Conservation (phyloP, 2,329 filamentous ascomycete species). For the Fusarium hostae region DNA sequence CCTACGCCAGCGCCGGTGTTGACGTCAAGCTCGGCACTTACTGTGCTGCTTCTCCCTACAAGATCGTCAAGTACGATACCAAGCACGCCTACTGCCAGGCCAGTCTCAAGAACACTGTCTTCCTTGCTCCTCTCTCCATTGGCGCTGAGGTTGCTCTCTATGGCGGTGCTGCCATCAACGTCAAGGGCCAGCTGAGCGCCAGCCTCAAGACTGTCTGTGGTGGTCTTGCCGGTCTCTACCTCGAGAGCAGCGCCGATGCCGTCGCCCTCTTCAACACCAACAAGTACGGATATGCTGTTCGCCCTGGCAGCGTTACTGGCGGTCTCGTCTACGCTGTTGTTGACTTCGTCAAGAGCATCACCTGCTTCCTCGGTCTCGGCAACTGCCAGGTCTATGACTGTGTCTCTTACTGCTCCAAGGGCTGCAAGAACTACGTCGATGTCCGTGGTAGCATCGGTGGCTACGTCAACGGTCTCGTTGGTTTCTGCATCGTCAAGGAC, state of each 20-base stretch:
- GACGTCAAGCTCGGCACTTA: conserved; percentile 47
- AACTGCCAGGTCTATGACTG: conserved; percentile 51
- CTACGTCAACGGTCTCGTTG: conserved; percentile 45
- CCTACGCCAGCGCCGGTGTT: conserved; percentile 37
- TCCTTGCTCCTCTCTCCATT: conserved; percentile 47
- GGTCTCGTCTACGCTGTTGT: conserved; percentile 43
- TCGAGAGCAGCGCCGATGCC: conserved; percentile 47
- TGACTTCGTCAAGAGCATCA: conserved; percentile 36
- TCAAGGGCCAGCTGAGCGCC: conserved; percentile 44
- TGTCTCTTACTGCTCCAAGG: conserved; percentile 52
- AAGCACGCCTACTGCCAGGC: conserved; percentile 52
- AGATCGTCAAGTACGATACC: conserved; percentile 50
- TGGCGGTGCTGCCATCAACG: conserved; percentile 40
- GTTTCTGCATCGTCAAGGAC: conserved; percentile 50
- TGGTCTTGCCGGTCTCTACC: conserved; percentile 49
- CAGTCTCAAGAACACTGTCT: conserved; percentile 48
- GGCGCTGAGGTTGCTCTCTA: conserved; percentile 44
- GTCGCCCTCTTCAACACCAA: conserved; percentile 53
- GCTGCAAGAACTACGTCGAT: conserved; percentile 54
- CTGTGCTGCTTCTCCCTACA: conserved; percentile 51
- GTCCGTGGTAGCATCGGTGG: conserved; percentile 46
- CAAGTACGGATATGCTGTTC: conserved; percentile 46
- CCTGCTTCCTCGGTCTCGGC: conserved; percentile 48
- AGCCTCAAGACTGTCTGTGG: conserved; percentile 48
- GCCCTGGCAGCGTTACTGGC: conserved; percentile 42